Base-by-base conservation (phyloP, 208 protist genomes). In the Trypanosoma avium region DNA sequence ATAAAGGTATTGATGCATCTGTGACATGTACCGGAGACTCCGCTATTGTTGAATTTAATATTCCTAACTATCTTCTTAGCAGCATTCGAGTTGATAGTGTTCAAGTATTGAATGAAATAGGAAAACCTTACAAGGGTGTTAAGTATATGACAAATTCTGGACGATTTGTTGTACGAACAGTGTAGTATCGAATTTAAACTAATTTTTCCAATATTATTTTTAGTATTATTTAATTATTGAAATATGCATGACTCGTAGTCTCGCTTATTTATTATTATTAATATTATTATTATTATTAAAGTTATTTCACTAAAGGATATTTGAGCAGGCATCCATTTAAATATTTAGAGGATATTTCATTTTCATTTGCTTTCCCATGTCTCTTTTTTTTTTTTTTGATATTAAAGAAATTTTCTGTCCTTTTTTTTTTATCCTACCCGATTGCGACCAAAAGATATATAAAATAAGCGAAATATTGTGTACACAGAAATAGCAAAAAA, bases 81-180 rank as follows among this genome's bases (percentile, higher is more conserved):
- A 73, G 69, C 15, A 70, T 94, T 40, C 75, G 86, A 30, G 75
- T 97, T 12, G 83, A 94, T 56, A 89, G 79, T 49, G 86, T 97
- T 27, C 89, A 91, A 52, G 75, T 97, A 3, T 29, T 87, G 24
- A 92, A 93, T 33, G 84, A 93, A 45, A 76, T 73, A 13, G 84
- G 76, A 19, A 84, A 85, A 56, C 73, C 89, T 10, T 97, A 94
- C 77, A 97, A 94, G 59, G 92, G 92, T 35, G 82, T 97, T 38
- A 94, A 94, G 69, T 93, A 94, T 52, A 49, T 88, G 6, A 88
- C 89, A 9, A 50, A 64, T 56, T 63, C 88, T n/a, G 88, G 92
- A n/a, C 77, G 75, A 26, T 97, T 87, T 79, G 72, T 88, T 10
- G 79, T 95, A 29, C 84, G 87, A 7, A 82, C 78, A 4, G 76